Percentiles rank a stretch among this genome's conserved stretches.
These are phyloP conservation scores for Boletus vermiculosoides DNA, from an alignment of 768 basidiomycete genomes.

Conservation along the genomic window DNA sequence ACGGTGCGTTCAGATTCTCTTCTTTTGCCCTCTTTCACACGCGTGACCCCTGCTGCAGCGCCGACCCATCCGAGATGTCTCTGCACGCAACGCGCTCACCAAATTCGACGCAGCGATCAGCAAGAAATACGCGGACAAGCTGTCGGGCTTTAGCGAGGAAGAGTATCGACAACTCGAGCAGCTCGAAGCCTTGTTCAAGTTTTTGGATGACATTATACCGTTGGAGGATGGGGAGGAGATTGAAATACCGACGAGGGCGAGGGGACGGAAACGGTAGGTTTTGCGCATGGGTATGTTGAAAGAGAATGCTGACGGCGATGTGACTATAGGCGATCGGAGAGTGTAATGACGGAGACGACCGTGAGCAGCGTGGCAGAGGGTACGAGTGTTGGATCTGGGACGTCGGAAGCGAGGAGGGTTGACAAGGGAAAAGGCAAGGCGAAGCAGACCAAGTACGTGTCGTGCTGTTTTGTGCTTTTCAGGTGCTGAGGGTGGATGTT, in stretches of 20 bases:
- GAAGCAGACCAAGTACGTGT: slow-evolving; percentile 42
- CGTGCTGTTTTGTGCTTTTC: background rate
- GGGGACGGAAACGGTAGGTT: slow-evolving; percentile 52
- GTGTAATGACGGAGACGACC: slow-evolving; percentile 46
- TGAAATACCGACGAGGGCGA: slow-evolving; percentile 40
- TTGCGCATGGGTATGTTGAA: too few relatives aligned
- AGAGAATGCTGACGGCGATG: background rate
- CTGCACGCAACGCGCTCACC: slow-evolving; percentile 64
- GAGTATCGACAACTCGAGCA: slow-evolving; percentile 65
- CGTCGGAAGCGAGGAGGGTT: slow-evolving; percentile 18
- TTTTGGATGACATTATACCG: slow-evolving; percentile 70
- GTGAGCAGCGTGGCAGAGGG: slow-evolving; percentile 41
- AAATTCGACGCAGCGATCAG: slow-evolving; percentile 65
- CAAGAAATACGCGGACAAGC: slow-evolving; percentile 71
- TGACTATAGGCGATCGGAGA: slow-evolving; percentile 55
- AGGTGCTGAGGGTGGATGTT: background rate
- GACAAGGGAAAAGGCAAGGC: slow-evolving; percentile 30
- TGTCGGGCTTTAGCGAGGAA: slow-evolving; percentile 70
- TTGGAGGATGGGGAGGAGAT: slow-evolving; percentile 58
- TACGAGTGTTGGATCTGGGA: slow-evolving; percentile 33
- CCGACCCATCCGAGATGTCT: slow-evolving; percentile 55
- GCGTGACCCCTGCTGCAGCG: slow-evolving; percentile 40
- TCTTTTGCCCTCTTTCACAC: too few relatives aligned
- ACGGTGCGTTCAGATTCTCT: slow-evolving; percentile 1
- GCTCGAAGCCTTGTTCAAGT: slow-evolving; percentile 63